These are phyloP conservation scores for Toxicodendron radicans DNA, from an alignment of 345 rosid genomes.

Conservation along the genomic window DNA sequence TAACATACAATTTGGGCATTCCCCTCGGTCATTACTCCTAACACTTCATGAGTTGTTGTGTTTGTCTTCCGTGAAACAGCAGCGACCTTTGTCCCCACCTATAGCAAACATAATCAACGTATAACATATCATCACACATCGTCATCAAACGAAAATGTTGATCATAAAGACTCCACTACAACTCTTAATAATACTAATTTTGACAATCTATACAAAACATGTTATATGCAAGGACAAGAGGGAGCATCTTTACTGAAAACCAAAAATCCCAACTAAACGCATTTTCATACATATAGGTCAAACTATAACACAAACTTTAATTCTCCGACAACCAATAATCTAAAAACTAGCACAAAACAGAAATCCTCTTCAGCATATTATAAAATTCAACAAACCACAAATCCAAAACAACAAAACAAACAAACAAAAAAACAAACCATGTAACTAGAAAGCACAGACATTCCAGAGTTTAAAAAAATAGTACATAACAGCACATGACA, in stretches of 20 bases:
- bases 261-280: background rate
- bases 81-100: conserved; percentile 93
- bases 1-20: conserved; percentile 79
- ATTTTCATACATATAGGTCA: background rate
- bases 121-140: background rate
- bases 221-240: background rate
- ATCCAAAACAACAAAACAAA: no score
- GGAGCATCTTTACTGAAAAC: background rate
- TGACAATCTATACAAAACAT: background rate
- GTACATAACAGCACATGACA: background rate
- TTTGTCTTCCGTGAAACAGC: conserved; percentile 97
- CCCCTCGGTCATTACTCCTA: conserved; percentile 82
- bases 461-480: background rate
- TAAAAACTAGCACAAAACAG: background rate
- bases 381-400: no score
- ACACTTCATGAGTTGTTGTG: conserved; percentile 91
- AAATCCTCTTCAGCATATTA: background rate
- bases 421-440: no score
- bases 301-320: background rate
- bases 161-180: background rate
- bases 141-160: background rate
- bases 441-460: no score
- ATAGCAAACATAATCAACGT: conserved; percentile 4
- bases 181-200: background rate
- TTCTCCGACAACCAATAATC: background rate